A percentile compares a stretch with the other conserved stretches of the same genome.
Conservation (phyloP, 2,329 filamentous ascomycete genomes). For the Trichoderma lentiforme region DNA sequence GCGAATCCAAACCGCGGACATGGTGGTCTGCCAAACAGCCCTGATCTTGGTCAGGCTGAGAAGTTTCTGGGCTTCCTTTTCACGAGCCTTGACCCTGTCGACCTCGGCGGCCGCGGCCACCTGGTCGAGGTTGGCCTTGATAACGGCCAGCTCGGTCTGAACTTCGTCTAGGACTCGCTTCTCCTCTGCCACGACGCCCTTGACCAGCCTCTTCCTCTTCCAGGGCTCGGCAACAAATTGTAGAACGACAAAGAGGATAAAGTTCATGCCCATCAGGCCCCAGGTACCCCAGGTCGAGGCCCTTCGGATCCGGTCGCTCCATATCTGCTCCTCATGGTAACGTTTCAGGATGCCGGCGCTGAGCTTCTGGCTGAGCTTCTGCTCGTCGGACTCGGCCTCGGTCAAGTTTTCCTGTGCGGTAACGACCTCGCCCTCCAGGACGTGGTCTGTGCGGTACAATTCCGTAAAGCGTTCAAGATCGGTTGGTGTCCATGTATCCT, state of each 20-base stretch:
- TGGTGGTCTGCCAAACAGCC: neutral
- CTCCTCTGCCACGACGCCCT: conserved; percentile 77
- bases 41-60: neutral
- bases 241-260: conserved; percentile 79
- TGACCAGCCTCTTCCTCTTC: conserved; percentile 76
- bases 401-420: conserved; percentile 69
- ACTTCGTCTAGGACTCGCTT: conserved; percentile 54
- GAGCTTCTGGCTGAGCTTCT: conserved; percentile 70
- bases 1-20: conserved; percentile 2
- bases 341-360: conserved; percentile 81
- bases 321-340: conserved; percentile 99
- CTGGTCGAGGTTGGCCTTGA: conserved; percentile 31
- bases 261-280: conserved; percentile 96
- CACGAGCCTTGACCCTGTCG: neutral
- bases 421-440: conserved; percentile 81
- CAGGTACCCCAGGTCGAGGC: conserved; percentile 99
- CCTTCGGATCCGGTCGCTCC: conserved; percentile 93
- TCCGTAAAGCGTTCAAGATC: conserved; percentile 94
- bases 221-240: conserved; percentile 92
- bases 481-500: conserved; percentile 81
- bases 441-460: conserved; percentile 87
- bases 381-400: conserved; percentile 73
- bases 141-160: conserved; percentile 38
- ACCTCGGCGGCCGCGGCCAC: conserved; percentile 23
- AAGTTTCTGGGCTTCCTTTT: neutral